Conservation (phyloP, 2,329 filamentous ascomycete genomes). For the Parastagonospora nodorum region DNA sequence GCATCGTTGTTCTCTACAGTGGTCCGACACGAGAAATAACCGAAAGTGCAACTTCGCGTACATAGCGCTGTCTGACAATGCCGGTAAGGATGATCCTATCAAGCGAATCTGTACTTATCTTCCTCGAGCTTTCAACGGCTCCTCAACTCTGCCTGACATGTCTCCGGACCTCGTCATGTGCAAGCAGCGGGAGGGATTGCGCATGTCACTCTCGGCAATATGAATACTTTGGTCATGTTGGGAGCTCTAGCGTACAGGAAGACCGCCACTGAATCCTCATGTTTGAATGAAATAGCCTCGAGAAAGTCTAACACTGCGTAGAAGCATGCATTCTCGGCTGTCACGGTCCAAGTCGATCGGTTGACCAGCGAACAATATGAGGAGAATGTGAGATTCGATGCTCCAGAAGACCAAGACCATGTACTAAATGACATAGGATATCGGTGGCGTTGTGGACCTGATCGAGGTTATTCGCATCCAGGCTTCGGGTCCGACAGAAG, state of each 20-base stretch:
- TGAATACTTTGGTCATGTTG: too few relatives aligned
- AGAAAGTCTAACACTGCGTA: conserved; percentile 10
- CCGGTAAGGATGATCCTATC: conserved; percentile 30
- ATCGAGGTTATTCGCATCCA: conserved; percentile 94
- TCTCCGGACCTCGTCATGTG: too few relatives aligned
- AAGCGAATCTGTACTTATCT: background rate
- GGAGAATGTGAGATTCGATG: conserved; percentile 62
- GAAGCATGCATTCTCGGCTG: conserved; percentile 83
- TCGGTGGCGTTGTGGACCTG: conserved; percentile 89
- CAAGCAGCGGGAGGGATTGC: too few relatives aligned
- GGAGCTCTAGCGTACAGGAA: too few relatives aligned
- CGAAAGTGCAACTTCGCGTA: background rate
- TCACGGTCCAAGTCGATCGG: conserved; percentile 89
- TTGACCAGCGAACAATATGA: conserved; percentile 88
- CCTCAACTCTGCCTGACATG: too few relatives aligned
- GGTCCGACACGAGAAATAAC: too few relatives aligned
- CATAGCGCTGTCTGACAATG: conserved; percentile 22
- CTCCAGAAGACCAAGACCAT: too few relatives aligned
- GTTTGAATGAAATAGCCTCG: too few relatives aligned
- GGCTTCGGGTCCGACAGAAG: conserved; percentile 82
- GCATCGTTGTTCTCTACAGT: too few relatives aligned
- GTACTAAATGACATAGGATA: conserved; percentile 50
- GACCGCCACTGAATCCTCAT: too few relatives aligned
- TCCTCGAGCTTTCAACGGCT: background rate
- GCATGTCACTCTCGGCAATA: too few relatives aligned